Evolutionary conservation across 2,329 filamentous ascomycete genomes (phyloP), one percentile per base, ranked within the genome.

Genomic region (Harringtonia lauricola): DNA sequence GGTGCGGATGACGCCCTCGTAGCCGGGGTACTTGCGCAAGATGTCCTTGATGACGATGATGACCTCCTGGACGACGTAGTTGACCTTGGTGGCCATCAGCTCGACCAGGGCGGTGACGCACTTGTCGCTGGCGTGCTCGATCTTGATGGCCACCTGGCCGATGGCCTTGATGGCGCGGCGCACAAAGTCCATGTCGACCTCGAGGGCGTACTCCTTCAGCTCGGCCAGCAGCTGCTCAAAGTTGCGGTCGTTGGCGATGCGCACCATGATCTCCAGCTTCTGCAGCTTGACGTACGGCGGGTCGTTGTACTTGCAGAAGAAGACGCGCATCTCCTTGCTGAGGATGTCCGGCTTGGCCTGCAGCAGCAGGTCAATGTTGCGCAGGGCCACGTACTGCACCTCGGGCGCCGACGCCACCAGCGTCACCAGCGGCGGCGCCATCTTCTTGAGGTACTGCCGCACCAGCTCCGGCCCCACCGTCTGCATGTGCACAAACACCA

Each of bases 251-350:
- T 95, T 96, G 48, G 90, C 87, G 79, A 98, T 96, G 62, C 92
- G 82, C 39, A 98, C 90, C 92, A 98, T 96, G 50, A 96, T 96
- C 60, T 98, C 92, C 40, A 98, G 76, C 60, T 98, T 98, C 59
- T 95, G 85, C 47, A 98, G 79, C 64, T 98, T 98, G 56, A 98
- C 81, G 60, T 98, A 98, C 19, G 88, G 88, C 2, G 92, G 90
- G 55, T 98, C 92, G 60, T 96, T 96, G 69, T 98, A 98, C 67
- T 98, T 98, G 81, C 92, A 98, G 68, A 98, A 98, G 68, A 98
- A 98, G 9, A 98, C 92, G 36, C 92, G 80, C 57, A 98, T 79
- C 63, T 98, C 92, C 63, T 96, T 96, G 71, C 86, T 94, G 10
- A 98, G 73, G 44, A 98, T 95, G 53, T 95, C 89, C 12, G 92